Evolutionary conservation across 2,329 filamentous ascomycete species (phyloP), one percentile per base, ranked within the genome.

Genomic region (Helminthosporium solani): DNA sequence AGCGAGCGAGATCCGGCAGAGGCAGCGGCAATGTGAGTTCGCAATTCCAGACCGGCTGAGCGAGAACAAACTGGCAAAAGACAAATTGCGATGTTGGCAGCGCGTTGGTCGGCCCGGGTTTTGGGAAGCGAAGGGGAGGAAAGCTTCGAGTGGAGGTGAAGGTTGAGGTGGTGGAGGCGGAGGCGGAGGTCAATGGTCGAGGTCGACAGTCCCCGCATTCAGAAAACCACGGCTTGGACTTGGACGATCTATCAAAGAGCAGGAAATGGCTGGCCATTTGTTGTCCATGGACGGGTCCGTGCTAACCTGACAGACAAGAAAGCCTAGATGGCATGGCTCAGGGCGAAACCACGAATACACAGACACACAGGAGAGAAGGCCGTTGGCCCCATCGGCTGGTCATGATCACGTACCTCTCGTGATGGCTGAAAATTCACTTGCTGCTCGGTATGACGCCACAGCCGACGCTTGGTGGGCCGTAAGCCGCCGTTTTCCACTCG

Each of bases 201-300:
- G 35, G 54, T 48, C 37, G 53, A 64, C 44, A 46, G 57, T 67
- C 67, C 66, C 66, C 64, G 66, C 66, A 68, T 67, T 64, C 61
- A 51, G 53, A 48, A 57, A 23, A n/a, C 53, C 46, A 52, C 53
- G 55, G 53, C 59, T 57, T 66, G 58, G 60, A 27, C 15, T 27
- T 40, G 58, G 57, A 54, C 50, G 49, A 44, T 60, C 52, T 60
- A 62, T 60, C 59, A 53, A 52, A 43, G 39, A 42, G 39, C 54
- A 50, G 42, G 52, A 46, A 51, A 52, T 61, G 52, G 56, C 45
- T 54, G 44, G 56, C n/a, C n/a, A n/a, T n/a, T n/a, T n/a, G n/a
- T n/a, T n/a, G n/a, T n/a, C n/a, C n/a, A n/a, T n/a, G n/a, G n/a
- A n/a, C n/a, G n/a, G n/a, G n/a, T n/a, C n/a, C n/a, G n/a, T n/a